These are phyloP conservation scores for Penicillium coprophilum DNA, from an alignment of 495 filamentous ascomycete species.

Conservation along the genomic window DNA sequence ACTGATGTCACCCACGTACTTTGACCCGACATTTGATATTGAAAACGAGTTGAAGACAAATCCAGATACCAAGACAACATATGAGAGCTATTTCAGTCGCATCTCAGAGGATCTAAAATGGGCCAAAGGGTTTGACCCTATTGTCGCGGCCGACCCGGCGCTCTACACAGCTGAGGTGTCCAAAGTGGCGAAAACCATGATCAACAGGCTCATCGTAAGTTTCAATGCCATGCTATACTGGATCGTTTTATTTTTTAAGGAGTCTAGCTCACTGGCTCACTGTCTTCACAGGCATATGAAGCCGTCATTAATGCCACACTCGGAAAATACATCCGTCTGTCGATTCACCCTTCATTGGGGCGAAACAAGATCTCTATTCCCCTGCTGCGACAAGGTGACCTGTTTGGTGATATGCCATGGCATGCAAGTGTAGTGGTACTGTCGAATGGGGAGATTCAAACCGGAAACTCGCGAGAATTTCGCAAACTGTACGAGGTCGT, in stretches of 20 bases:
- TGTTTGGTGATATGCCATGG: constrained; percentile 12
- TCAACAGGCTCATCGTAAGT: constrained; percentile 10
- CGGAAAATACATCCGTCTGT: constrained; percentile 8
- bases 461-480: constrained; percentile 6
- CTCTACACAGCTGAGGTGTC: constrained; percentile 8
- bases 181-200: constrained; percentile 9
- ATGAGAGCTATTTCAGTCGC: constrained; percentile 8
- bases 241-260: background rate
- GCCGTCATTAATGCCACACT: constrained; percentile 5
- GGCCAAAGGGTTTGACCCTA: constrained; percentile 11
- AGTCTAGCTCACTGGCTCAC: background rate
- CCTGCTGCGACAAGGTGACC: constrained; percentile 4
- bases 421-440: constrained; percentile 11
- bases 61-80: constrained; percentile 9
- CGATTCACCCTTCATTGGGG: constrained; percentile 8
- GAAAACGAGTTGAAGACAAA: constrained; percentile 8
- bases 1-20: constrained; percentile 11
- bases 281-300: constrained; percentile 6
- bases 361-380: constrained; percentile 12
- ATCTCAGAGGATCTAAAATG: constrained; percentile 13
- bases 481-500: constrained; percentile 9
- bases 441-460: constrained; percentile 5
- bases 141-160: constrained; percentile 1
- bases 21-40: constrained; percentile 4
- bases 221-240: background rate